Base-by-base conservation (phyloP, 371 early-diverging fungal genomes). In the Rhizopus sp. region DNA sequence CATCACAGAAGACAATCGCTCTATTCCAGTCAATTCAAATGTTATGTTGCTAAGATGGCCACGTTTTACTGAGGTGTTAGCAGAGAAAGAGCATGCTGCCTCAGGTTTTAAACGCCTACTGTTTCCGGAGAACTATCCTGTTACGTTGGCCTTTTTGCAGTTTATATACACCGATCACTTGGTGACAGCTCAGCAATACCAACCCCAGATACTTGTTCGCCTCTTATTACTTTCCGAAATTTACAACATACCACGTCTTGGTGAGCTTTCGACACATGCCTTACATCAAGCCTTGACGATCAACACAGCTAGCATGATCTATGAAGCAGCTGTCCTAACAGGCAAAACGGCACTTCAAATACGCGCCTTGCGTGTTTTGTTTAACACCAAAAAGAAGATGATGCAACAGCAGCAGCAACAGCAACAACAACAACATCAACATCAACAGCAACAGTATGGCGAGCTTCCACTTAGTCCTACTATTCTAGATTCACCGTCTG, bases 131-230 rank as follows among this genome's bases (percentile, higher is more conserved):
- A 73, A 80, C 34, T 86, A 87, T 50, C 64, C 80, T n/a, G 84
- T 85, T 7, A 80, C 87, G 15, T 59, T 80, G 50, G 84, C 87
- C 7, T 88, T 91, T 56, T 66, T 89, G 10, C 88, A 89, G 50
- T 91, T 78, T 37, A 63, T 90, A 46, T 89, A 91, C 60, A 89
- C 92, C 0, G 88, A 86, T 59, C 81, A 85, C 60, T 67, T 91
- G n/a, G 82, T 89, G 62, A 83, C 87, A 12, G 70, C 87, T 38
- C 80, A 86, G 58, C 80, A 78, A 57, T 77, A 86, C 59, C 73
- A 82, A 32, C 62, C 85, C 8, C 73, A 80, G 7, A 80, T 89
- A 0, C 66, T 91, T 5, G 83, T 87, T 31, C 85, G 88, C 46
- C 69, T 91, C 4, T 60, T 91, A 37, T 66, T 81, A 7, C 60